Evolutionary conservation across 192 early-diverging fungal species (phyloP), one percentile per base, ranked within the genome.

Genomic region (Allomyces javanicus): DNA sequence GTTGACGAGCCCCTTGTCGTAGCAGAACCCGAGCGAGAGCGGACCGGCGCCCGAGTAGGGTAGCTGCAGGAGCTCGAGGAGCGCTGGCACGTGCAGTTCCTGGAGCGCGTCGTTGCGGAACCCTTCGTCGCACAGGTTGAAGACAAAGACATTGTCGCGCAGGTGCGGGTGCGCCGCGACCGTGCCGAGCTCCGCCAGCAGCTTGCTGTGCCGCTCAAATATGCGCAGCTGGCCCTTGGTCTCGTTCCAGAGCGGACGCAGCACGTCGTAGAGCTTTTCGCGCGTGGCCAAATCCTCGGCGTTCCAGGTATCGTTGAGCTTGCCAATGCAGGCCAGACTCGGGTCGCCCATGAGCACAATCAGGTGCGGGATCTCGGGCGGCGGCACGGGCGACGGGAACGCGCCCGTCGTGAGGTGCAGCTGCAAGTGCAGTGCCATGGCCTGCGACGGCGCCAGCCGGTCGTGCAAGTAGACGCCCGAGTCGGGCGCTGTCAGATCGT

Each of bases 101-200:
- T 78, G 67, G n/a, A 75, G 62, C 12, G 80, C 80, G 44, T 82
- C 77, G 70, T 82, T 82, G 63, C 77, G 65, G 67, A 69, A 79
- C 9, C 80, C 80, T 69, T 82, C 80, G 68, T 82, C 80, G 67
- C 80, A 82, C 1, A 82, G 72, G 70, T 82, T 82, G 62, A 82
- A 74, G 0, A 79, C 76, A 63, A 80, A 24, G 71, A 43, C 22
- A 24, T 62, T 24, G 21, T 72, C 26, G 58, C 23, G n/a, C 5
- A 75, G 67, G 12, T 63, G 44, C 24, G 65, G 67, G 21, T 74
- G 44, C 25, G 58, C 65, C 33, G 33, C 33, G 7, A 40, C 7
- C 9, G 50, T 12, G 1, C 21, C 50, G 50, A 58, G 12, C 3
- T 14, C 50, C 0, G 12, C 50, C 0, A 58, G 17, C 17, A 58